Base-by-base conservation (phyloP, 2,329 filamentous ascomycete genomes). In the Colletotrichum cordylinicola region DNA sequence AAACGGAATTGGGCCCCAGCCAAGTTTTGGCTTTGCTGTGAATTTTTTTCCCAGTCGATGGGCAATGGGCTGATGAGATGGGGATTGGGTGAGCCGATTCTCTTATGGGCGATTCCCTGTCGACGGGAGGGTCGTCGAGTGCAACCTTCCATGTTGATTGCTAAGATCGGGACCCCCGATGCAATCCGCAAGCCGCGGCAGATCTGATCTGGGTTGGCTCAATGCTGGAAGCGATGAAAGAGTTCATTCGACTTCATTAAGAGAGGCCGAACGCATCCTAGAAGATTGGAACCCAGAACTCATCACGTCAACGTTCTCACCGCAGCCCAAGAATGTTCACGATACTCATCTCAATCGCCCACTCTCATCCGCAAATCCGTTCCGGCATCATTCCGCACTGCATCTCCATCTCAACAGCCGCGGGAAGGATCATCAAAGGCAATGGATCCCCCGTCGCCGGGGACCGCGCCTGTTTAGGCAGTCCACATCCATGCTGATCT, bases 381-480 rank as follows among this genome's bases (percentile, higher is more conserved):
- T 48, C 12, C 27, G 62, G 24, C 35, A 31, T 27, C 62, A 56
- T 67, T 33, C 29, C 31, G 27, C 29, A 27, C 27, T 37, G 29
- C 52, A n/a, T 29, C 27, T 31, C 8, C 58, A 35, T 43, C 24
- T 16, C 31, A 21, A n/a, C 21, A 33, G 31, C n/a, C 18, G 35
- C 67, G 24, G 67, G 35, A 74, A 71, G 29, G 67, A 74, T 74
- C 67, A 52, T 72, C 68, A 61, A 64, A 64, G 33, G 27, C 15
- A 43, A 43, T 68, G 72, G 72, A 71, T 31, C 37, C 27, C 31
- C 24, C 21, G 35, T 31, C 67, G 52, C 72, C 67, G 72, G 72
- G 29, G 27, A 74, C 72, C 61, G 72, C 60, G 60, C 72, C 72
- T 58, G 18, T 71, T 71, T 67, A 61, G 72, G 67, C 35, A 71